Evolutionary conservation across 331 rosid species (phyloP), one percentile per base, ranked within the genome.

Genomic region (Pyrus hybrid): DNA sequence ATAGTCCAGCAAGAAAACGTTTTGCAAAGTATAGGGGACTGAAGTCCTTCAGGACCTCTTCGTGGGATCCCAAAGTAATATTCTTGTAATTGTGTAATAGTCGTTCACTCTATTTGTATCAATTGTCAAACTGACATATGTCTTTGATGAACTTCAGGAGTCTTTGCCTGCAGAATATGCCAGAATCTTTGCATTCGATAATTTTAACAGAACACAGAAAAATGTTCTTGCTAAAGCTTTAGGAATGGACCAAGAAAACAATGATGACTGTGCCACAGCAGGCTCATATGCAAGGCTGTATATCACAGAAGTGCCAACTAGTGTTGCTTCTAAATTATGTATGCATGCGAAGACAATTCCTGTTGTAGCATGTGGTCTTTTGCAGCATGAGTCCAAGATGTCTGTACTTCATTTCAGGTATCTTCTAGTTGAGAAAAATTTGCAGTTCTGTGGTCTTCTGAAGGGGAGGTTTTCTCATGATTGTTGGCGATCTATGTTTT

Each of bases 381-480:
- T 95, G 86, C 91, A 85, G 85, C 97, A 95, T 13, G 99, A 95
- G 82, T 95, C 98, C 66, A 90, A 95, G 89, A 78, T 92, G 87
- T 95, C 99, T 69, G 93, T 95, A 68, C 96, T 92, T 68, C 98
- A 95, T 88, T 95, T 95, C 86, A 86, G 97, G 99, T 92, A 83
- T 45, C 13, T 71, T 68, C 35, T 51, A 16, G 67, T 58, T 71
- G 61, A 49, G 54, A 20, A 29, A 23, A n/a, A 20, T 21, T 82
- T 32, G 14, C 61, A 73, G 20, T 74, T 84, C 69, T 68, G 9
- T 76, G 60, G 26, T 65, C 69, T 51, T 45, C n/a, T 58, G 18
- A 66, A 41, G 57, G 28, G 37, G 25, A 70, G n/a, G 13, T 58
- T n/a, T 73, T 78, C 37, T 73, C 35, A 61, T 20, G 51, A 80